phyloP scores from a whole-genome alignment of 164 flowering plant species.

The Taxillus chinensis region DNA sequence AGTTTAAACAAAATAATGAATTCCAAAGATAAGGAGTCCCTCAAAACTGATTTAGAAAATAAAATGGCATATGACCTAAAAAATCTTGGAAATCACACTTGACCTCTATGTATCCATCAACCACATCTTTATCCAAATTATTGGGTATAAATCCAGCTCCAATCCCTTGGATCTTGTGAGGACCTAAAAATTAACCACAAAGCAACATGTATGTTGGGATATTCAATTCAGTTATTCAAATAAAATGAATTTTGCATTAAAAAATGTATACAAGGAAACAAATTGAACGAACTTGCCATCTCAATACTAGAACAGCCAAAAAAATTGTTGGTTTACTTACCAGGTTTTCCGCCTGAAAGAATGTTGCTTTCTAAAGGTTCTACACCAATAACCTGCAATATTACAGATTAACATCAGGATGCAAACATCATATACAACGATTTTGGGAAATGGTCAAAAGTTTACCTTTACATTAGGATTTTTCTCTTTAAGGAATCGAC shows the following conservation, averaged over 20 bases:
- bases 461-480: conserved; percentile 72
- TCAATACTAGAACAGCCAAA: not conserved
- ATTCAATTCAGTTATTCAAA: too few species aligned
- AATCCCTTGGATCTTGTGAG: conserved; percentile 98
- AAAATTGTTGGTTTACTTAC: conserved; percentile 25
- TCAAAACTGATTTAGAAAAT: not conserved
- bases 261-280: not conserved
- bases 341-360: conserved; percentile 91
- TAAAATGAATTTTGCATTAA: too few species aligned
- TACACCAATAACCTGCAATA: conserved; percentile 75
- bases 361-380: conserved; percentile 91
- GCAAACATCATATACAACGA: too few species aligned
- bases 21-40: too few species aligned
- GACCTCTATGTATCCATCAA: conserved; percentile 89
- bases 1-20: too few species aligned
- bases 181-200: conserved; percentile 44
- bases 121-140: conserved; percentile 56
- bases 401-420: not conserved
- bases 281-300: not conserved
- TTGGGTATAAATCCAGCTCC: conserved; percentile 96
- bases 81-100: not conserved
- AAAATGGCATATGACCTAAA: not conserved
- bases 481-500: conserved; percentile 62
- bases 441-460: not conserved
- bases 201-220: too few species aligned